Evolutionary conservation across 768 basidiomycete genomes (phyloP).

Genomic region (Leccinum arenicola): DNA sequence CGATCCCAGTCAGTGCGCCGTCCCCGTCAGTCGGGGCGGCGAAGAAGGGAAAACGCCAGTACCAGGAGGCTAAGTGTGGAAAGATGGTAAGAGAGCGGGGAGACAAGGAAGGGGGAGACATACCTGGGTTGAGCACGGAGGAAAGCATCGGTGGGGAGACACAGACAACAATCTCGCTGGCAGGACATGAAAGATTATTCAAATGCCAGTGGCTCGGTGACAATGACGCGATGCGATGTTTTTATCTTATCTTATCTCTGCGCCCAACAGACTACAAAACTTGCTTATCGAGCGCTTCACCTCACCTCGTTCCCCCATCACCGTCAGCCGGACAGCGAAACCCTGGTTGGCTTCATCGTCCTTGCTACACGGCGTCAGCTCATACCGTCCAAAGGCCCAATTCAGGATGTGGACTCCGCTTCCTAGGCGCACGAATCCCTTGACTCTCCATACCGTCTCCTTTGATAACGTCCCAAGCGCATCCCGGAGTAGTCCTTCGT

Average conservation of each 20-base stretch:
- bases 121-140: slow-evolving; percentile 31
- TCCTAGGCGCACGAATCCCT: slow-evolving; percentile 72
- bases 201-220: neutral
- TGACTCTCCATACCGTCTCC: slow-evolving; percentile 77
- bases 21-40: slow-evolving; percentile 46
- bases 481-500: slow-evolving; percentile 37
- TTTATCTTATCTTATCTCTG: slow-evolving; percentile 18
- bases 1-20: slow-evolving; percentile 30
- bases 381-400: slow-evolving; percentile 91
- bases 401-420: slow-evolving; percentile 62
- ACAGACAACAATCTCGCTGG: slow-evolving; percentile 8
- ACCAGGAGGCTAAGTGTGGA: slow-evolving; percentile 47
- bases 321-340: slow-evolving; percentile 61
- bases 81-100: neutral
- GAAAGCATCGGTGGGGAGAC: slow-evolving; percentile 28
- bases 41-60: slow-evolving; percentile 63
- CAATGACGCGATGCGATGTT: slow-evolving; percentile 8
- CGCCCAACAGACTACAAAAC: slow-evolving; percentile 49
- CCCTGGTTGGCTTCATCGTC: slow-evolving; percentile 20
- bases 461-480: slow-evolving; percentile 58
- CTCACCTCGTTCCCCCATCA: slow-evolving; percentile 90
- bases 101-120: neutral
- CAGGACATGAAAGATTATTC: slow-evolving; percentile 5
- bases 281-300: slow-evolving; percentile 54
- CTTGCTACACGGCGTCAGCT: slow-evolving; percentile 47